phyloP scores from a whole-genome alignment of 2,329 filamentous ascomycete species.

The Hymenoscyphus scutula region DNA sequence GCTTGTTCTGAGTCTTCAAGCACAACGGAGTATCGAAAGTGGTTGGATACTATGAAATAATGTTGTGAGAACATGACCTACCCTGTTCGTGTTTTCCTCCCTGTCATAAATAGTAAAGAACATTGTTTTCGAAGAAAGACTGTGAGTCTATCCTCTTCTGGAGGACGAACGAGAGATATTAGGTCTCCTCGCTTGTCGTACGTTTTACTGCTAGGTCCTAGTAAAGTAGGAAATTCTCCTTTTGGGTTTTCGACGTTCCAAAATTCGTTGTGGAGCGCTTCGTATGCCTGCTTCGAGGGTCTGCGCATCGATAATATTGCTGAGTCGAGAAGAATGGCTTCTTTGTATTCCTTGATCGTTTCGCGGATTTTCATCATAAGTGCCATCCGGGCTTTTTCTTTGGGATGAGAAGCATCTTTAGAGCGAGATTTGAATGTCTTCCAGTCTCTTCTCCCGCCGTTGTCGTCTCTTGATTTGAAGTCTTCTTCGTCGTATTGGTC shows the following conservation, averaged over 20 bases:
- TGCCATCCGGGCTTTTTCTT: background rate
- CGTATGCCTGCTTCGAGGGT: background rate
- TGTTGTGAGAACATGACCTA: no score
- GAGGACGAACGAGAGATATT: background rate
- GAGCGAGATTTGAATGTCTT: background rate
- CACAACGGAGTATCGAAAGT: no score
- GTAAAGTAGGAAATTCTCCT: background rate
- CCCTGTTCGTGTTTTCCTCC: no score
- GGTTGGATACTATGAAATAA: no score
- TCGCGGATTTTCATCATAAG: background rate
- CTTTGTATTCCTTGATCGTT: background rate
- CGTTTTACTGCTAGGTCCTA: background rate
- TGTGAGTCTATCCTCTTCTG: slow-evolving; percentile 1
- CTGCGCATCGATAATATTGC: background rate
- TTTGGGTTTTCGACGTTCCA: background rate
- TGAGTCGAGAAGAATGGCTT: background rate
- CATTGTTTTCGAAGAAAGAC: background rate
- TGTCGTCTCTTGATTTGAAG: background rate
- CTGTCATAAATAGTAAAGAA: background rate
- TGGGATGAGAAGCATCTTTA: background rate
- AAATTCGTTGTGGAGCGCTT: background rate
- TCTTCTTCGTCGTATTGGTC: background rate
- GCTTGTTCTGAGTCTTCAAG: no score
- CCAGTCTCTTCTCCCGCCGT: background rate
- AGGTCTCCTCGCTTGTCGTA: background rate